Base-by-base conservation (phyloP, 2,329 filamentous ascomycete species). In the Clathrospora elynae region DNA sequence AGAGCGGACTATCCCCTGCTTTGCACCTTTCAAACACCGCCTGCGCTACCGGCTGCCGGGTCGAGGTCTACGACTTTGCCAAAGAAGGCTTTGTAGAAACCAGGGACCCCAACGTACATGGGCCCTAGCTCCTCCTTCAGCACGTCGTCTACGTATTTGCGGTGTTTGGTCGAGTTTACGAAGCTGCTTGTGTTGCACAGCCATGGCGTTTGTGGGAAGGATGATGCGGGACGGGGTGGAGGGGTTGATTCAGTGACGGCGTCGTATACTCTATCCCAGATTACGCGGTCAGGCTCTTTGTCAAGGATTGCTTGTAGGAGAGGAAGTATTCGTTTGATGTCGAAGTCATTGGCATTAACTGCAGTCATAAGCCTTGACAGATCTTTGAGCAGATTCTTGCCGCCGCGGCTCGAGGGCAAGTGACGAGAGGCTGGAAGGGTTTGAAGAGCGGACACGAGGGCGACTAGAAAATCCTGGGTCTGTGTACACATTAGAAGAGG, bases 181-280 rank as follows among this genome's bases (percentile, higher is more conserved):
- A 54, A 40, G 44, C 51, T 57, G 40, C 49, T 32, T 28, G 50
- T 59, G 32, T 38, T 58, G 35, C 25, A 24, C 16, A 48, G 46
- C 52, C 34, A 61, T 37, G 55, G 61, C 23, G 59, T 67, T 49
- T 67, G 59, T 46, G 45, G 45, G 37, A 66, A 38, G 43, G 46
- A 51, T 26, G 55, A 57, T 23, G 44, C 33, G 17, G 54, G 38
- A 42, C 53, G 59, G 30, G 51, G 57, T 45, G 20, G 20, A 23
- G 20, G 20, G 6, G 20, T 23, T 10, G 33, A 35, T 59, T 72
- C 62, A 41, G 62, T 60, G 35, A 71, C 59, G 34, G 64, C 62
- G 22, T 51, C 40, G 47, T 73, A 70, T 41, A 71, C 67, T 13
- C 38, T 47, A 25, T 53, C 42, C 56, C 53, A 64, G 35, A 65